A percentile compares a stretch with the other conserved stretches of the same genome.
Evolutionary conservation across 441 rosid genomes (phyloP).

Genomic region (Erodium moschatum): DNA sequence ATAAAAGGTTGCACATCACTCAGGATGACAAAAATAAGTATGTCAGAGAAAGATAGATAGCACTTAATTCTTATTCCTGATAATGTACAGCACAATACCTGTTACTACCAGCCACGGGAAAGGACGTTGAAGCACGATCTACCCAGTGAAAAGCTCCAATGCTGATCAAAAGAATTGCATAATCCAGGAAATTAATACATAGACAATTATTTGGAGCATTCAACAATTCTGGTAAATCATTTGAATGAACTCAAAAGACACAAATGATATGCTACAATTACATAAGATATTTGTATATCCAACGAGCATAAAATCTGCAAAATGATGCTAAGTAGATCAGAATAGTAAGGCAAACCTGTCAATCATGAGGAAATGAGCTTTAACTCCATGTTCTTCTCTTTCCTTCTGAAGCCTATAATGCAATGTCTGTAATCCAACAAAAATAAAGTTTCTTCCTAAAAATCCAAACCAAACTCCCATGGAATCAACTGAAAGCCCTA

Average conservation of each 20-base stretch:
- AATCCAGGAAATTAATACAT: background rate
- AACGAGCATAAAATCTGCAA: background rate
- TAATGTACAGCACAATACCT: slow-evolving; percentile 30
- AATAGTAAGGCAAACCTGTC: slow-evolving; percentile 36
- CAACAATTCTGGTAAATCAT: background rate
- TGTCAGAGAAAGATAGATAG: background rate
- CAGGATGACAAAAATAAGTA: background rate
- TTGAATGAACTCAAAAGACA: background rate
- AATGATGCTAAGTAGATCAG: background rate
- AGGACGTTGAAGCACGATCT: slow-evolving; percentile 51
- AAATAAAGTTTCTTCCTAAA: background rate
- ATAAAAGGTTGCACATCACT: background rate
- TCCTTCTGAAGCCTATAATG: slow-evolving; percentile 40
- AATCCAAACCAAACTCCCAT: no score
- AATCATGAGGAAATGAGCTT: slow-evolving; percentile 53
- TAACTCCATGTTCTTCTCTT: slow-evolving; percentile 36
- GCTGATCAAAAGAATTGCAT: slow-evolving; percentile 28
- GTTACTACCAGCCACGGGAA: slow-evolving; percentile 29
- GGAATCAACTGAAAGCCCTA: background rate
- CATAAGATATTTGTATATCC: background rate
- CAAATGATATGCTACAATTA: background rate
- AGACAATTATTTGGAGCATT: background rate
- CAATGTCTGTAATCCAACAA: slow-evolving; percentile 42
- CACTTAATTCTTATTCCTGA: background rate
- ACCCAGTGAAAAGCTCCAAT: slow-evolving; percentile 90